These are phyloP conservation scores for Fusarium abutilonis DNA, from an alignment of 2,329 filamentous ascomycete genomes.

Conservation along the genomic window DNA sequence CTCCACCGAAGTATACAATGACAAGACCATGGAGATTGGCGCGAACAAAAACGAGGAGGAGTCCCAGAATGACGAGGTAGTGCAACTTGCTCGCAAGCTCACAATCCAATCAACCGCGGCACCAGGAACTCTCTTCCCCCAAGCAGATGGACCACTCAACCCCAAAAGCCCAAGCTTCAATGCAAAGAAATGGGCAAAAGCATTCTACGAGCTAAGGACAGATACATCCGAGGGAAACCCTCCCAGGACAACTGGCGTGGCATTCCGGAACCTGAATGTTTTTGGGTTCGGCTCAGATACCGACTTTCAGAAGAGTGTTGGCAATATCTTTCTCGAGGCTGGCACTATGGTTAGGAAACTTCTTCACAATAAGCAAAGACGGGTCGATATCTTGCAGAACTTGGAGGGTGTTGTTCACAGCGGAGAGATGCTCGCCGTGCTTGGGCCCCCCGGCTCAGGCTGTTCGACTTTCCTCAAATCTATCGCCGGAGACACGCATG, in stretches of 20 bases:
- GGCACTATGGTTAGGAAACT: slow-evolving; percentile 29
- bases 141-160: slow-evolving; percentile 48
- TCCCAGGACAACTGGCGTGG: slow-evolving; percentile 45
- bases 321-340: slow-evolving; percentile 41
- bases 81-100: slow-evolving; percentile 45
- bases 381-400: slow-evolving; percentile 71
- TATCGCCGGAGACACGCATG: slow-evolving; percentile 80
- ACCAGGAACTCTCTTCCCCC: slow-evolving; percentile 44
- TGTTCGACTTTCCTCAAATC: slow-evolving; percentile 86
- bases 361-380: slow-evolving; percentile 57
- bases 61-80: slow-evolving; percentile 33
- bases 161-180: slow-evolving; percentile 54
- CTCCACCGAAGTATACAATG: slow-evolving; percentile 26
- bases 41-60: slow-evolving; percentile 13
- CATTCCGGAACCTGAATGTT: slow-evolving; percentile 43
- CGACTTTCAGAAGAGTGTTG: slow-evolving; percentile 46
- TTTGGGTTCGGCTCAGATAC: slow-evolving; percentile 46
- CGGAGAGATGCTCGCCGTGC: slow-evolving; percentile 77
- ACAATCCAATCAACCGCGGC: slow-evolving; percentile 43
- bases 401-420: slow-evolving; percentile 72
- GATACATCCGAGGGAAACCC: slow-evolving; percentile 41
- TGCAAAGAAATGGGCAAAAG: slow-evolving; percentile 56
- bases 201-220: slow-evolving; percentile 45
- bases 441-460: slow-evolving; percentile 73
- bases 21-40: slow-evolving; percentile 23